Conservation (phyloP, 768 basidiomycete species). For the Gelatoporia subvermispora region DNA sequence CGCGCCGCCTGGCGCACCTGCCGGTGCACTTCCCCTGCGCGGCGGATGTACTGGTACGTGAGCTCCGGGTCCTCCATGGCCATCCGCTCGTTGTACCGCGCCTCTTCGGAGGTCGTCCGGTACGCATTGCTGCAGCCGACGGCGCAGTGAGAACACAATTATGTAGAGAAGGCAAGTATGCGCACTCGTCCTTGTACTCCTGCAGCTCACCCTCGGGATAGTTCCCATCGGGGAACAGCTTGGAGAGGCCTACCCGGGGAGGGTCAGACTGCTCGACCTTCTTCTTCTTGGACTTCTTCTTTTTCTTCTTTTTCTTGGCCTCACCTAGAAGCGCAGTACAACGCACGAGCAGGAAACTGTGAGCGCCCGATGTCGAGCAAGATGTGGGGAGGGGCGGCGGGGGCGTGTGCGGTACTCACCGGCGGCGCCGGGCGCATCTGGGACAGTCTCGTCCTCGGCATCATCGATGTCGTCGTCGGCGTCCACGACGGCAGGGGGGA, state of each 20-base stretch:
- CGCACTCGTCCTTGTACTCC: conserved; percentile 89
- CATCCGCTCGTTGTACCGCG: conserved; percentile 73
- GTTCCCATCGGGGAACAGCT: conserved; percentile 79
- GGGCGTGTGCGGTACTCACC: conserved; percentile 1
- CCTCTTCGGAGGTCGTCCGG: conserved; percentile 89
- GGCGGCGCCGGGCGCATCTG: conserved; percentile 19
- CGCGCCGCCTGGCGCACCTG: conserved; percentile 82
- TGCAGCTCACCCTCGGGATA: conserved; percentile 92
- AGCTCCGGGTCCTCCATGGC: conserved; percentile 74
- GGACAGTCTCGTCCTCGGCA: conserved; percentile 21
- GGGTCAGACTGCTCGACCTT: conserved; percentile 81
- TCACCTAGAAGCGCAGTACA: conserved; percentile 32
- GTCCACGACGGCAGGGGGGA: conserved; percentile 15
- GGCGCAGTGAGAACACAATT: neutral
- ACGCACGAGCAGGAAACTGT: neutral
- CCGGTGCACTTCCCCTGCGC: conserved; percentile 93
- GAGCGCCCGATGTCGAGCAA: neutral
- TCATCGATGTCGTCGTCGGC: conserved; percentile 23
- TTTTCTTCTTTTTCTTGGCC: conserved; percentile 84
- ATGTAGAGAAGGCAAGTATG: conserved; percentile 13
- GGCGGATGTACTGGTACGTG: conserved; percentile 86
- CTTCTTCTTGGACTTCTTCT: conserved; percentile 88
- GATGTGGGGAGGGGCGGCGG: neutral
- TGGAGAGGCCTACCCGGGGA: conserved; percentile 82
- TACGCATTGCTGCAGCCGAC: conserved; percentile 65